Percentiles rank a stretch among this genome's conserved stretches.
Evolutionary conservation across 768 basidiomycete species (phyloP).

Genomic region (Hygrocybe punicea): DNA sequence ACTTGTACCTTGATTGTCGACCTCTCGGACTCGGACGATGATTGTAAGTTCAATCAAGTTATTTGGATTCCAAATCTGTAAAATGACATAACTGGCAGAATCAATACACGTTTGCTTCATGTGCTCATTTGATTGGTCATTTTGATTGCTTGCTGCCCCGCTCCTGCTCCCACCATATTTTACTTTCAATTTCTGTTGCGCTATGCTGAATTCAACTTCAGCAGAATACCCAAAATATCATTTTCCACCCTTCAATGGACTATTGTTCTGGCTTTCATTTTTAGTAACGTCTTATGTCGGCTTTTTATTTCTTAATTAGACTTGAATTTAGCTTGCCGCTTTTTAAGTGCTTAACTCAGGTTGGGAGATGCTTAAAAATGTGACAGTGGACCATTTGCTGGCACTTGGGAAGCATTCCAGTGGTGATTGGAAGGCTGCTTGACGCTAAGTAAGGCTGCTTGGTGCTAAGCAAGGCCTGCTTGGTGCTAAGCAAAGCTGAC

Average conservation of each 20-base stretch:
- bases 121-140: neutral
- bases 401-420: too few species aligned
- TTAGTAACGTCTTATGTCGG: too few species aligned
- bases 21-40: neutral
- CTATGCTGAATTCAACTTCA: neutral
- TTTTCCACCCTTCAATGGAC: neutral
- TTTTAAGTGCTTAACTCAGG: too few species aligned
- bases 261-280: neutral
- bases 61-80: neutral
- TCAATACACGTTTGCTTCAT: neutral
- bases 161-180: neutral
- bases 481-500: too few species aligned
- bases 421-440: too few species aligned
- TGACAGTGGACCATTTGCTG: too few species aligned
- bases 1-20: neutral
- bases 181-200: neutral
- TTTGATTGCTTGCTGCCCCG: neutral
- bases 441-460: too few species aligned
- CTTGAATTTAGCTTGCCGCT: too few species aligned
- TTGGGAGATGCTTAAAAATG: too few species aligned
- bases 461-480: too few species aligned
- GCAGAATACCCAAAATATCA: neutral
- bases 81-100: neutral
- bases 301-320: too few species aligned
- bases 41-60: neutral